phyloP scores from a whole-genome alignment of 768 basidiomycete species.

The Termitomyces bulborhizus region DNA sequence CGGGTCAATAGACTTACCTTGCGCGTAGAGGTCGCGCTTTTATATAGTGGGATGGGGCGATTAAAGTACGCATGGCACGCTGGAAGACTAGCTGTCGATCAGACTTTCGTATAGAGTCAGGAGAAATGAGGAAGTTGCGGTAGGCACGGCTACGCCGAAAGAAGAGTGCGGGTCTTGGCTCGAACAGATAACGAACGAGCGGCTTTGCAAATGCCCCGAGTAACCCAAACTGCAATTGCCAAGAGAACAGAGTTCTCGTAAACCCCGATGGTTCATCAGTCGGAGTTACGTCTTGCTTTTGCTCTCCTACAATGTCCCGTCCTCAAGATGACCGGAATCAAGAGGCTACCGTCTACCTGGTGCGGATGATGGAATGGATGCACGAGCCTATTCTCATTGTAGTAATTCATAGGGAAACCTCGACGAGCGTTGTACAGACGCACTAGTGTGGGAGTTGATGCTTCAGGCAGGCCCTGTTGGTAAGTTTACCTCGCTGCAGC shows the following conservation, averaged over 20 bases:
- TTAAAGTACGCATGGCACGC: slow-evolving; percentile 4
- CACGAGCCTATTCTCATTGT: slow-evolving; percentile 5
- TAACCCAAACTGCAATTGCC: background rate
- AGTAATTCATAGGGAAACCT: slow-evolving; percentile 72
- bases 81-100: slow-evolving; percentile 9
- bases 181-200: background rate
- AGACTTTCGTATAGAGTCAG: slow-evolving; percentile 8
- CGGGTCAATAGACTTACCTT: background rate
- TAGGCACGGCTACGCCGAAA: slow-evolving; percentile 8
- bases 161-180: slow-evolving; percentile 7
- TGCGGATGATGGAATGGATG: slow-evolving; percentile 20
- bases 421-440: slow-evolving; percentile 91
- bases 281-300: background rate
- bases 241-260: background rate
- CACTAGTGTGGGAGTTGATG: slow-evolving; percentile 97
- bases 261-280: background rate
- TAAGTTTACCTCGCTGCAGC: slow-evolving; percentile 32
- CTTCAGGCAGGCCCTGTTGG: slow-evolving; percentile 98
- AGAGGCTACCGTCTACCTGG: slow-evolving; percentile 87
- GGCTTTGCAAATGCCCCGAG: background rate
- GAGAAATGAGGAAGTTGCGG: slow-evolving; percentile 6
- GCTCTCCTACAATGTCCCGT: slow-evolving; percentile 42
- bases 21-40: background rate
- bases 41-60: slow-evolving; percentile 5
- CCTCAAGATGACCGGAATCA: slow-evolving; percentile 88